A percentile compares a stretch with the other conserved stretches of the same genome.
Conservation (phyloP, 305 asterid species). For the Petunia hybrid region DNA sequence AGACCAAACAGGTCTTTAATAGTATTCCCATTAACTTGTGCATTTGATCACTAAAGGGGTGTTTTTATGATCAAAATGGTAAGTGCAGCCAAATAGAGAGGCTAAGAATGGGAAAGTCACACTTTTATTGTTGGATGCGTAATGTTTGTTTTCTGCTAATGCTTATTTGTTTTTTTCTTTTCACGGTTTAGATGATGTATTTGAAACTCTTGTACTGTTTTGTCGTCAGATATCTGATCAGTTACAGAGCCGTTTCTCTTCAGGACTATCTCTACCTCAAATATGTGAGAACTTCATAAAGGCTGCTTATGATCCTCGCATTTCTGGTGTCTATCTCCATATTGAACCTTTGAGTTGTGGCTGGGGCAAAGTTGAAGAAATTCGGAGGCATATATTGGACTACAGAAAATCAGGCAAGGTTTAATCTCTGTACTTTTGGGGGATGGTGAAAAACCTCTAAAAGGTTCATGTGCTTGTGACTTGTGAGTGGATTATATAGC, state of each 20-base stretch:
- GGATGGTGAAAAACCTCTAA: conserved; percentile 12
- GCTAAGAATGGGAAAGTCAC: conserved; percentile 12
- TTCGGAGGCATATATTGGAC: conserved; percentile 81
- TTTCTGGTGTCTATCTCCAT: conserved; percentile 88
- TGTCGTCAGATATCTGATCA: conserved; percentile 89
- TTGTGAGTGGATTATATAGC: conserved; percentile 10
- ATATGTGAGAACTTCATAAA: conserved; percentile 86
- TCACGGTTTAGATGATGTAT: conserved; percentile 16
- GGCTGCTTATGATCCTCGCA: conserved; percentile 97
- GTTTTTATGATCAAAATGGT: background rate
- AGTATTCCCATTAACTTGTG: background rate
- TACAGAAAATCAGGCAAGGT: conserved; percentile 85
- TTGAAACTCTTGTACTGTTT: conserved; percentile 38
- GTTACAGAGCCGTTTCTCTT: conserved; percentile 91
- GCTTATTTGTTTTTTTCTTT: conserved; percentile 19
- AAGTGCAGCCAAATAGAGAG: background rate
- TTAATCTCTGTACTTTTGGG: background rate
- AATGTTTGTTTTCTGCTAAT: conserved; percentile 9
- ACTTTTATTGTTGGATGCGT: background rate
- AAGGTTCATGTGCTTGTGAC: conserved; percentile 5
- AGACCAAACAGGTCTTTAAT: too few relatives aligned
- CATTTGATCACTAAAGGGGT: background rate
- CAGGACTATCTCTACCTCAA: conserved; percentile 91
- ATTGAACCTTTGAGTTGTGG: conserved; percentile 88
- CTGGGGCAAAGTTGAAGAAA: conserved; percentile 98